Evolutionary conservation across 2,329 filamentous ascomycete species (phyloP).

Genomic region (Corniculantispora saksenae): DNA sequence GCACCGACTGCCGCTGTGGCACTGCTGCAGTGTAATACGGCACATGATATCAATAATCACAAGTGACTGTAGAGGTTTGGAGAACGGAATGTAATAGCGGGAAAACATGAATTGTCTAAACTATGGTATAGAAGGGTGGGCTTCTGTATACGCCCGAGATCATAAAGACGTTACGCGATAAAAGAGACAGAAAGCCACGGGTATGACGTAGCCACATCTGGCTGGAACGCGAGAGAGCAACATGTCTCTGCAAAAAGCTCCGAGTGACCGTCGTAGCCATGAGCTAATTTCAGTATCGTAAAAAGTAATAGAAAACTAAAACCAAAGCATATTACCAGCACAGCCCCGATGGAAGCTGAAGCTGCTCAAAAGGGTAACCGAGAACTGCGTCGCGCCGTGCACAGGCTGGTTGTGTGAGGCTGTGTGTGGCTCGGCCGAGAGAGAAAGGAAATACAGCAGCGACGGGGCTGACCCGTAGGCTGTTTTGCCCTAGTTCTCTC

Average conservation of each 20-base stretch:
- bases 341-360: slow-evolving; percentile 5
- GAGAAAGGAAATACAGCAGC: background rate
- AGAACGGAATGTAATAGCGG: background rate
- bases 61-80: background rate
- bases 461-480: slow-evolving; percentile 11
- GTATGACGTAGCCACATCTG: background rate
- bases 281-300: background rate
- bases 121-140: slow-evolving; percentile 3
- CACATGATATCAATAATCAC: background rate
- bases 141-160: slow-evolving; percentile 11
- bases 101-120: background rate
- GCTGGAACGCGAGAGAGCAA: background rate
- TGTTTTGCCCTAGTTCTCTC: background rate
- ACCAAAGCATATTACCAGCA: background rate
- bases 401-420: background rate
- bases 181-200: background rate
- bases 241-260: background rate
- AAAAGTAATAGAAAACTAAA: background rate
- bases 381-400: background rate
- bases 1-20: background rate
- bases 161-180: background rate
- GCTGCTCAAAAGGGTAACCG: background rate
- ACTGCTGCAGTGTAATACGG: background rate
- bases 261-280: background rate
- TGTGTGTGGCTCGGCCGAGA: slow-evolving; percentile 18